phyloP scores from a whole-genome alignment of 202 grass and related monocot genomes.

The Schoenoplectus triqueter region DNA sequence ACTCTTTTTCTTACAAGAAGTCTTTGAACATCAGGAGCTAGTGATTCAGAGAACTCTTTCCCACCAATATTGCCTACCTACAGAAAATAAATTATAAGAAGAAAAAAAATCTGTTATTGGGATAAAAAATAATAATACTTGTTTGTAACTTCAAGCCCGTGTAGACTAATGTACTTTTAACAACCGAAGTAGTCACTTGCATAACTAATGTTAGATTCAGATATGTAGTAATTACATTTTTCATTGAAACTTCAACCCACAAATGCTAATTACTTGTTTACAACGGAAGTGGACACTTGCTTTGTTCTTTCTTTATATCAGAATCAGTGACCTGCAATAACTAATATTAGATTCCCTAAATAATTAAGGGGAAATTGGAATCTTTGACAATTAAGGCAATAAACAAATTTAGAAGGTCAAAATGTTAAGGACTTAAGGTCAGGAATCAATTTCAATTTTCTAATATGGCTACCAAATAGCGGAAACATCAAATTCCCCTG shows the following conservation, averaged over 20 bases:
- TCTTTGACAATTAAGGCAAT: background rate
- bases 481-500: constrained; percentile 17
- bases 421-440: background rate
- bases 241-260: no score
- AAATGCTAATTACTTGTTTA: no score
- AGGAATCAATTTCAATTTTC: background rate
- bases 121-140: background rate
- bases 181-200: background rate
- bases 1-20: constrained; percentile 67
- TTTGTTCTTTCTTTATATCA: background rate
- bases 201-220: constrained; percentile 12
- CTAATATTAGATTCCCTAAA: constrained; percentile 12
- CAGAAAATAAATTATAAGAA: constrained; percentile 37
- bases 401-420: constrained; percentile 23
- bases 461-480: constrained; percentile 10
- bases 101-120: background rate
- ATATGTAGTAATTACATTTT: background rate
- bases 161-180: background rate
- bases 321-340: background rate
- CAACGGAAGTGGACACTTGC: background rate
- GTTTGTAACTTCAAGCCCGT: constrained; percentile 9
- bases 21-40: constrained; percentile 97
- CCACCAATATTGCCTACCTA: constrained; percentile 99
- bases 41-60: constrained; percentile 98
- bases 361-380: background rate